Evolutionary conservation across 441 rosid species (phyloP), one percentile per base, ranked within the genome.

Genomic region (Gossypium laxum): DNA sequence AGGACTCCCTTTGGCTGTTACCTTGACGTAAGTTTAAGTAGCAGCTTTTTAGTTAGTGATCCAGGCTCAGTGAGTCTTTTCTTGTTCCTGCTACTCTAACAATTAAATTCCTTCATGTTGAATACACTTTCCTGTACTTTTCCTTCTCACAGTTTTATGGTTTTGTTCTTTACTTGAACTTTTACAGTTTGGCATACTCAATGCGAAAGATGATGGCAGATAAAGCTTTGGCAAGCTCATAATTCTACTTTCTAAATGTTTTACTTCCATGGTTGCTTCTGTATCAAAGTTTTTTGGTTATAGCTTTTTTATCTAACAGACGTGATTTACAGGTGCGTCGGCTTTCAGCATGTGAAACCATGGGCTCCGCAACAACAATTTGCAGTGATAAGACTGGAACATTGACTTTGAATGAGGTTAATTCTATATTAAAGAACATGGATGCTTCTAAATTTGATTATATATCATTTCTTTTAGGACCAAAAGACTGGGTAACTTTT

Each of bases 191-290:
- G 78, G 99, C 98, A 67, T 94, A 92, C 83, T 94, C 98, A 45
- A 94, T 90, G 98, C 74, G 91, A 73, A 90, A 94, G 84, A 92
- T 94, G 98, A 94, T 92, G 97, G 93, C 88, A 21, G 98, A 91
- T 82, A 88, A 91, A 84, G 96, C 98, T 65, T 79, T 90, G 91
- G 98, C 77, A 85, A 88, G 89, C 79, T 72, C 67, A 14, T 41
- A 43, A 38, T 74, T 76, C 74, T 71, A 32, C 60, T 70, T n/a
- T 61, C 62, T 34, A 5, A 28, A 0, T 69, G 10, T 78, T 4
- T 19, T 69, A 58, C 21, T 60, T 11, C 50, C 8, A 17, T 17
- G 22, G 47, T 62, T 72, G 48, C 5, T 73, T 61, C n/a, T 66
- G 55, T 18, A 68, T 12, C 32, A 38, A 34, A 68, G 22, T 74